These are phyloP conservation scores for Saccharomycopsis javanensis DNA, from an alignment of 805 yeast genomes.

Conservation along the genomic window DNA sequence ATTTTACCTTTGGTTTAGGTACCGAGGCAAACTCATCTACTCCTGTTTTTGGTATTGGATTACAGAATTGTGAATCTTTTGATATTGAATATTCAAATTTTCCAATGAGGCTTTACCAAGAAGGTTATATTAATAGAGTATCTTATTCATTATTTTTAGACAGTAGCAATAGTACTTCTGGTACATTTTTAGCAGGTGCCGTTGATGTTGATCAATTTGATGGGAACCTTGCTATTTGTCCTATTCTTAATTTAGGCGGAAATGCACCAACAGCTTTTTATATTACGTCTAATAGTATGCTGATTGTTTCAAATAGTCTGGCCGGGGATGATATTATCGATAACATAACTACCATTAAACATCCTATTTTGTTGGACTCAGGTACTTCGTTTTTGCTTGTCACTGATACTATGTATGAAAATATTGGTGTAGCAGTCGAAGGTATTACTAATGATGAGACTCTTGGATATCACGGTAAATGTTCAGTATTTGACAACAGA, in stretches of 20 bases:
- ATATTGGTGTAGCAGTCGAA: slow-evolving; percentile 6
- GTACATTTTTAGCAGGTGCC: slow-evolving; percentile 36
- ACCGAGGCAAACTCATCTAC: slow-evolving; percentile 8
- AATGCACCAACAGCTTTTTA: neutral
- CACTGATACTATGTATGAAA: slow-evolving; percentile 26
- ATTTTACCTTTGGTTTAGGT: slow-evolving; percentile 9
- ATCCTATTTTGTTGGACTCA: slow-evolving; percentile 40
- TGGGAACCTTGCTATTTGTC: slow-evolving; percentile 29
- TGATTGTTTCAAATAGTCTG: neutral
- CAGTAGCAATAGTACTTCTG: slow-evolving; percentile 23
- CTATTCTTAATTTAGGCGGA: slow-evolving; percentile 20
- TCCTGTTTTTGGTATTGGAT: slow-evolving; percentile 73
- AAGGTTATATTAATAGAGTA: slow-evolving; percentile 31
- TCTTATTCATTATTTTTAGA: slow-evolving; percentile 41
- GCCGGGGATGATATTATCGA: neutral
- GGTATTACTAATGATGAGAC: neutral
- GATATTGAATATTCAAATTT: slow-evolving; percentile 20
- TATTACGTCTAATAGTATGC: neutral
- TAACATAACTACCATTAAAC: neutral
- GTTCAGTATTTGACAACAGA: slow-evolving; percentile 29
- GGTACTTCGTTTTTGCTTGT: slow-evolving; percentile 43
- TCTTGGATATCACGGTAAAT: slow-evolving; percentile 25
- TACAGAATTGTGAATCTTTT: slow-evolving; percentile 49
- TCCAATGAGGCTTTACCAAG: slow-evolving; percentile 27
- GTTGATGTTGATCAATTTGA: slow-evolving; percentile 33